Base-by-base conservation (phyloP, 163 green algal genomes). In the Chlamydomonas reinhardtii region DNA sequence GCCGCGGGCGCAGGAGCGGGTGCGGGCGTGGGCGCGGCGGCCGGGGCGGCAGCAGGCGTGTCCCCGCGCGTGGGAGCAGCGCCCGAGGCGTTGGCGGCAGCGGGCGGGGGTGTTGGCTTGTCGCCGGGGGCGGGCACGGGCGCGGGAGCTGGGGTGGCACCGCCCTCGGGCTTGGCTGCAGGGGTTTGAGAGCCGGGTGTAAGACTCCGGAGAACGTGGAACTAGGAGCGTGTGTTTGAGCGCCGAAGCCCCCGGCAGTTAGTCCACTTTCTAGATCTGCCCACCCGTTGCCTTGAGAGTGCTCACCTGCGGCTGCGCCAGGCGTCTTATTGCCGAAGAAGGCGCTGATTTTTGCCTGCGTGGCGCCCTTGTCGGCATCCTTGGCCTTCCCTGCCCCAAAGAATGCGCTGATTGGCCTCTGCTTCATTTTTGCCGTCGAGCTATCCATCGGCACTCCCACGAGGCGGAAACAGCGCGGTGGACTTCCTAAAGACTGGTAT, bases 341-440 rank as follows among this genome's bases (percentile, higher is more conserved):
- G 37, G 72, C 25, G 14, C 70, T 81, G n/a, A 87, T 87, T 43
- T 87, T 87, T 24, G 19, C 15, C 43, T 87, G 82, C 0, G 59
- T 66, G 37, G 72, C 56, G 4, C 62, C 73, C 20, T 59, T 48
- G 6, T 9, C 69, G 31, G 54, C 78, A 0, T 78, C 82, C 72
- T 74, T 81, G 61, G 81, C 68, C 27, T 22, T 25, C 15, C 72
- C 56, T 8, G 32, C 34, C 31, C n/a, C 80, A 32, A 87, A 87
- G 61, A 87, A 87, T 0, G 35, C 61, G n/a, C 43, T 82, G 31
- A 87, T 87, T 4, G 59, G 31, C 59, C 75, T 75, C 64, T 87
- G 82, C 39, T 87, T 87, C 72, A 87, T 81, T 27, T 73, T 86
- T 12, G 66, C 78, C 9, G 43, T 70, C 8, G 79, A 78, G 56